These are phyloP conservation scores for Nakataea oryzae DNA, from an alignment of 2,329 filamentous ascomycete species.

Conservation along the genomic window DNA sequence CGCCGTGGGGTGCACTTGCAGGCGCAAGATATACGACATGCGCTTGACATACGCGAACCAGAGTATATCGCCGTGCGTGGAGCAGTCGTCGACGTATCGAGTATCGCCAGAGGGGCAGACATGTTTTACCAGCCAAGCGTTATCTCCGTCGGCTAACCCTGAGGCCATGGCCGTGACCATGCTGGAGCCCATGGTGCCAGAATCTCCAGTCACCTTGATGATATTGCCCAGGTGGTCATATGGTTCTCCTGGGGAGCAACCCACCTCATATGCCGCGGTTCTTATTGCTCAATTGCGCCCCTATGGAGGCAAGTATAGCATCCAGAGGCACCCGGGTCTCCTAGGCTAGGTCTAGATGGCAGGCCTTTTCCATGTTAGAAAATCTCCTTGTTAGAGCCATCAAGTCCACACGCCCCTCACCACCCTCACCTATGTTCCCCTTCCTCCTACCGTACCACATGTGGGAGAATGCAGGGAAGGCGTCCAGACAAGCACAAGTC, in stretches of 20 bases:
- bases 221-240: not conserved
- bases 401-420: too few species aligned
- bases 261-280: not conserved
- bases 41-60: not conserved
- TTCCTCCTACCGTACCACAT: not conserved
- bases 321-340: too few species aligned
- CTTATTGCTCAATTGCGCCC: not conserved
- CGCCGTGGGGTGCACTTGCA: too few species aligned
- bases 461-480: not conserved
- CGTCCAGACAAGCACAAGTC: not conserved
- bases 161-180: not conserved
- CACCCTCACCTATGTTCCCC: not conserved
- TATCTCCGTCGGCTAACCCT: not conserved
- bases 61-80: not conserved
- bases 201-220: not conserved
- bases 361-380: too few species aligned
- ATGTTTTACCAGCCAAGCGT: too few species aligned
- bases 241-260: not conserved
- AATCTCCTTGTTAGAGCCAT: too few species aligned
- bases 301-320: not conserved
- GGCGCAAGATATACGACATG: not conserved
- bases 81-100: not conserved
- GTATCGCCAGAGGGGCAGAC: not conserved
- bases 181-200: not conserved
- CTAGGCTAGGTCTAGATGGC: too few species aligned